These are phyloP conservation scores for Candida montana DNA, from an alignment of 805 yeast genomes.

Conservation along the genomic window DNA sequence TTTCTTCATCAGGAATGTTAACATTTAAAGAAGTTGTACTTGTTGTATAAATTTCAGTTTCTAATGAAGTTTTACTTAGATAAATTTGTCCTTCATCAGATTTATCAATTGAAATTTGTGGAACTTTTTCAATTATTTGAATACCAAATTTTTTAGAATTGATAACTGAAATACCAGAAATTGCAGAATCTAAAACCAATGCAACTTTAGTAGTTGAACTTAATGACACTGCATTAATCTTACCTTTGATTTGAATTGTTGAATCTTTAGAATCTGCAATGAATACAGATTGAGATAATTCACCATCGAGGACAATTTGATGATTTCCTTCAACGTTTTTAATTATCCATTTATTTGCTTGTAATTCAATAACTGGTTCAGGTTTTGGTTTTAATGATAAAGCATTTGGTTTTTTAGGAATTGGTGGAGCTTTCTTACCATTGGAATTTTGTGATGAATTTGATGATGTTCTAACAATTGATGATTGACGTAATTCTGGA, in stretches of 20 bases:
- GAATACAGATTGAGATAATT: slow-evolving; percentile 82
- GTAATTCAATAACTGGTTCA: slow-evolving; percentile 66
- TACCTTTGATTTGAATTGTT: slow-evolving; percentile 82
- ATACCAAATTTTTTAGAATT: slow-evolving; percentile 76
- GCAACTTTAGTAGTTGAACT: slow-evolving; percentile 70
- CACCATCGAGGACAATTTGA: slow-evolving; percentile 68
- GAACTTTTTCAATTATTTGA: slow-evolving; percentile 78
- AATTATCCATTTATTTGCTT: slow-evolving; percentile 85
- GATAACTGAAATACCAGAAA: slow-evolving; percentile 84
- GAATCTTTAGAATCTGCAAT: slow-evolving; percentile 74
- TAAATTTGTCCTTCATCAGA: slow-evolving; percentile 82
- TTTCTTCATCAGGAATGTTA: slow-evolving; percentile 69
- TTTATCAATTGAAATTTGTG: slow-evolving; percentile 83
- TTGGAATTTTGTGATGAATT: slow-evolving; percentile 16
- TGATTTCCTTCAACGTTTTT: slow-evolving; percentile 66
- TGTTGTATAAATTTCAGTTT: slow-evolving; percentile 75
- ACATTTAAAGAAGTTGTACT: slow-evolving; percentile 82
- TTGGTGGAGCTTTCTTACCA: slow-evolving; percentile 50
- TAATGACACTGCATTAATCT: slow-evolving; percentile 82
- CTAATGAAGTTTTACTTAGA: slow-evolving; percentile 64
- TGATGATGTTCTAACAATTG: slow-evolving; percentile 31
- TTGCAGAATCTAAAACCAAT: slow-evolving; percentile 74
- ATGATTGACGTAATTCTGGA: slow-evolving; percentile 66
- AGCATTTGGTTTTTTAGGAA: slow-evolving; percentile 75
- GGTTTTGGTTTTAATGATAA: slow-evolving; percentile 47